A percentile compares a stretch with the other conserved stretches of the same genome.
Conservation (phyloP, 176 grass and related monocot species). For the Themeda triandra region DNA sequence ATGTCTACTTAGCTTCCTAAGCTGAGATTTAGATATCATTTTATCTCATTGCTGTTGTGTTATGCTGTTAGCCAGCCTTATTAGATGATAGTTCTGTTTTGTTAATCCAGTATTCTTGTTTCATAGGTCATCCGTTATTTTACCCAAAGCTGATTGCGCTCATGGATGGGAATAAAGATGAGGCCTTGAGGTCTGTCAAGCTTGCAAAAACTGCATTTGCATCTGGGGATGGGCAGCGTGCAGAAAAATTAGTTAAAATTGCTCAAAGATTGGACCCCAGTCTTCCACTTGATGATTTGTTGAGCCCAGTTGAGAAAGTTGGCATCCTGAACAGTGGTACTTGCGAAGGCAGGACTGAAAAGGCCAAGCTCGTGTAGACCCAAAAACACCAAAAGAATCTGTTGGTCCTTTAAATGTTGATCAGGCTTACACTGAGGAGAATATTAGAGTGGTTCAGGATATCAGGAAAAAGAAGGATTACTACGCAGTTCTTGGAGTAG, state of each 20-base stretch:
- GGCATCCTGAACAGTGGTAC: constrained; percentile 30
- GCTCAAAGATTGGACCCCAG: constrained; percentile 70
- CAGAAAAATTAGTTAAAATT: constrained; percentile 68
- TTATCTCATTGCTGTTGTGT: neutral
- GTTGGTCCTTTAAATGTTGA: constrained; percentile 37
- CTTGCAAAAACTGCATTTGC: constrained; percentile 67
- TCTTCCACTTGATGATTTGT: constrained; percentile 47
- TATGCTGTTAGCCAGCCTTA: neutral
- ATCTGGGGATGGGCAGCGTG: constrained; percentile 59
- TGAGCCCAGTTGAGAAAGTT: constrained; percentile 39
- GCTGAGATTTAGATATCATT: constrained; percentile 13
- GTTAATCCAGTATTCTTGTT: constrained; percentile 13
- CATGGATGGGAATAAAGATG: constrained; percentile 96
- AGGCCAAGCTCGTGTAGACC: constrained; percentile 14
- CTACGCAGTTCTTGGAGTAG: constrained; percentile 82
- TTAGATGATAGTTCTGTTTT: neutral
- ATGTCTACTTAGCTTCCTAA: neutral
- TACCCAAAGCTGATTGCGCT: neutral
- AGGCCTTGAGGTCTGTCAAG: constrained; percentile 71
- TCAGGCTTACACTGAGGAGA: constrained; percentile 58
- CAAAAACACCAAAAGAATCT: constrained; percentile 18
- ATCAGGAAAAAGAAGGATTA: constrained; percentile 83
- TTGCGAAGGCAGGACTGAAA: constrained; percentile 8
- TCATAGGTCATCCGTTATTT: constrained; percentile 6
- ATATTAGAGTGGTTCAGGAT: constrained; percentile 56